These are phyloP conservation scores for Stramenopiles sp. DNA, from an alignment of 352 stramenopile genomes.

Conservation along the genomic window DNA sequence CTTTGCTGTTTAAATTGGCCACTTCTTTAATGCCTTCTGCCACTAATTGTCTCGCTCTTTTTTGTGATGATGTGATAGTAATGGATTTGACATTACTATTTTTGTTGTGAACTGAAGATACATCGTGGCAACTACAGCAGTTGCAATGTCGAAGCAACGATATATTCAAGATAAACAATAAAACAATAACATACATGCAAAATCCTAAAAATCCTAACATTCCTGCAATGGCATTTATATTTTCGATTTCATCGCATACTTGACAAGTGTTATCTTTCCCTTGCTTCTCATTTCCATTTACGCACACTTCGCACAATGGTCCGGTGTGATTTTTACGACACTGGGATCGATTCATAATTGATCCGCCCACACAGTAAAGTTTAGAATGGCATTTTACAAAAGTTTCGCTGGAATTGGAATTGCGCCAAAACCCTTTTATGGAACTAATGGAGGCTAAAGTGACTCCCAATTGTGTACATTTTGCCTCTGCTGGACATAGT, in stretches of 20 bases:
- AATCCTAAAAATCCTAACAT: neutral
- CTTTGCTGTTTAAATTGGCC: neutral
- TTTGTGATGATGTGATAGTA: neutral
- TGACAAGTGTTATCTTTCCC: neutral
- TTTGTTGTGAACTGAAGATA: neutral
- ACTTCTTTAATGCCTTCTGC: neutral
- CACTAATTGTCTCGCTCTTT: neutral
- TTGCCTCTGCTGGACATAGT: neutral
- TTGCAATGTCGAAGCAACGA: neutral
- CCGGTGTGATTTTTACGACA: neutral
- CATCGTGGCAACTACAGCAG: neutral
- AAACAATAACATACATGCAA: neutral
- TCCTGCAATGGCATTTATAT: neutral
- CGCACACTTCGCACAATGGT: slow-evolving; percentile 5
- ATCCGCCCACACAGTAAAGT: neutral
- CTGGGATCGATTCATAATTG: neutral
- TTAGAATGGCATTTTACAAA: neutral
- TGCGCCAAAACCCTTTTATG: neutral
- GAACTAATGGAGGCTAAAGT: neutral
- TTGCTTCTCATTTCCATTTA: neutral
- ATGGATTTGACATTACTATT: neutral
- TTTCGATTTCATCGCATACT: neutral
- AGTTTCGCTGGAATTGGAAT: neutral
- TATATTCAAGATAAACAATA: neutral
- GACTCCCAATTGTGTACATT: neutral